These are phyloP conservation scores for Closterium sp. DNA, from an alignment of 139 green algal species.

Conservation along the genomic window DNA sequence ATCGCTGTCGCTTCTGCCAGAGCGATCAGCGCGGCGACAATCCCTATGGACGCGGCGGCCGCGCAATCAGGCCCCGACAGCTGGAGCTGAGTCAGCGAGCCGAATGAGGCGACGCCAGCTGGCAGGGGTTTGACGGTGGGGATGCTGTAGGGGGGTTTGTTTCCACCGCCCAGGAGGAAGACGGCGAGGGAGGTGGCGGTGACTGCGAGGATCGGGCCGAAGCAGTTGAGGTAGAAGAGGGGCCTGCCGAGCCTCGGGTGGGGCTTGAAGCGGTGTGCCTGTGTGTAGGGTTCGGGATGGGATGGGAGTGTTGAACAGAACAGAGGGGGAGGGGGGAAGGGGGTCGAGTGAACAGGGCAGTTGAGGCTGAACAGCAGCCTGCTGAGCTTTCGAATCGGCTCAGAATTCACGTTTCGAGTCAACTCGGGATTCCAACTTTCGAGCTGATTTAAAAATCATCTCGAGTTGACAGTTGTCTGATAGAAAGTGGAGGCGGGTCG, in stretches of 20 bases:
- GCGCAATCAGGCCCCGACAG: neutral
- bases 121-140: neutral
- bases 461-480: too few species aligned
- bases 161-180: neutral
- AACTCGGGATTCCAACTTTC: too few species aligned
- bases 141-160: neutral
- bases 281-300: neutral
- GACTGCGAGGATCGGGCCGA: neutral
- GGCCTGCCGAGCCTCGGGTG: neutral
- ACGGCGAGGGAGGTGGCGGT: neutral
- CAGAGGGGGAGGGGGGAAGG: neutral
- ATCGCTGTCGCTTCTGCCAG: slow-evolving; percentile 24
- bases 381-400: too few species aligned
- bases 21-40: neutral
- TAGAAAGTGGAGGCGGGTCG: too few species aligned
- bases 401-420: too few species aligned
- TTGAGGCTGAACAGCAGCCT: too few species aligned
- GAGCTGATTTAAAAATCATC: too few species aligned
- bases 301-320: neutral
- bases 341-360: neutral
- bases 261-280: neutral
- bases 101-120: neutral
- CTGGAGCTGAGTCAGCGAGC: neutral
- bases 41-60: neutral
- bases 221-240: neutral